Evolutionary conservation across 495 filamentous ascomycete species (phyloP).

Genomic region (Clavariopsis aquatica): DNA sequence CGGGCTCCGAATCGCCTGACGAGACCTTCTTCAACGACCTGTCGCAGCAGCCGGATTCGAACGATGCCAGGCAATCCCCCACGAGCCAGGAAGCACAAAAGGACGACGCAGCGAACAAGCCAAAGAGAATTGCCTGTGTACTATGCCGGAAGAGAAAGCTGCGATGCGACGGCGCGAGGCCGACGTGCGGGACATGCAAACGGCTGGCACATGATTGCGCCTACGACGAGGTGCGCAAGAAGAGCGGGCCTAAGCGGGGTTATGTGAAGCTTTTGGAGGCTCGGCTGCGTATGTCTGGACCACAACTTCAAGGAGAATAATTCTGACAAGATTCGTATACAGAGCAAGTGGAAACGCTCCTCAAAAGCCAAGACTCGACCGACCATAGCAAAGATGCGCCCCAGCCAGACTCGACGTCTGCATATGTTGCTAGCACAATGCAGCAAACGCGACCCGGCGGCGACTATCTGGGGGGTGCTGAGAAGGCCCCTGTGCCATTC

Average conservation of each 20-base stretch:
- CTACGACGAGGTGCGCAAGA: conserved; percentile 94
- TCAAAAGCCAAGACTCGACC: conserved; percentile 70
- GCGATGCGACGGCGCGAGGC: conserved; percentile 73
- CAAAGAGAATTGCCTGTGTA: conserved; percentile 95
- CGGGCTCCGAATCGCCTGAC: conserved; percentile 32
- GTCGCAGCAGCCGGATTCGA: conserved; percentile 49
- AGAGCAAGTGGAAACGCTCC: conserved; percentile 93
- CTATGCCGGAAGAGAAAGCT: conserved; percentile 93
- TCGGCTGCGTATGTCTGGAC: conserved; percentile 70
- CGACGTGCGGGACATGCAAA: conserved; percentile 90
- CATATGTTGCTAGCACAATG: conserved; percentile 28
- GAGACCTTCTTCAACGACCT: conserved; percentile 58
- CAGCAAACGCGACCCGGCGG: conserved; percentile 6
- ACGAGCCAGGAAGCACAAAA: conserved; percentile 44
- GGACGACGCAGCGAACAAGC: conserved; percentile 69
- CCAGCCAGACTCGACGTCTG: conserved; percentile 20
- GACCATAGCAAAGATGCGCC: conserved; percentile 22
- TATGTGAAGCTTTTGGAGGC: conserved; percentile 98
- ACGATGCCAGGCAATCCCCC: conserved; percentile 8
- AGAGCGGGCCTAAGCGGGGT: conserved; percentile 96
- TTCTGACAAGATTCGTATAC: conserved; percentile 20
- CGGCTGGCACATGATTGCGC: conserved; percentile 86
- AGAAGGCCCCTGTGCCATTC: conserved; percentile 15
- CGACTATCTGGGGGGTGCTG: conserved; percentile 11
- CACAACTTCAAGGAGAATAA: neutral